Percentiles rank a stretch among this genome's conserved stretches.
phyloP scores from a whole-genome alignment of 345 rosid genomes.

The Corchorus olitorius region DNA sequence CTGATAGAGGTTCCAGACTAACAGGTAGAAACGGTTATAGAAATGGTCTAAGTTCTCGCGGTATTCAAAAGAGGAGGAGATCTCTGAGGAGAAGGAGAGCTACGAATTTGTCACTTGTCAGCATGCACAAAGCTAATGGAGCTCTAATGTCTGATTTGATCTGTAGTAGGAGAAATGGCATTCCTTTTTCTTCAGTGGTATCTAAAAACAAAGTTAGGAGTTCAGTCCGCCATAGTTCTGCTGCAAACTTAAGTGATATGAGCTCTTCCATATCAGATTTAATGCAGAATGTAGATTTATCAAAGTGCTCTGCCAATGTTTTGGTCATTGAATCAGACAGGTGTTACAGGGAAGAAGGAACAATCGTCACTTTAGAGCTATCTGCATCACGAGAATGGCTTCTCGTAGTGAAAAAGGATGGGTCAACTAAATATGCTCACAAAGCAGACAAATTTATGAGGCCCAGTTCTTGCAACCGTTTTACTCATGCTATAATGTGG shows the following conservation, averaged over 20 bases:
- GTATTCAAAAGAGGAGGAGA: constrained; percentile 78
- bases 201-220: constrained; percentile 56
- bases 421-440: constrained; percentile 41
- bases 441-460: constrained; percentile 65
- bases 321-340: constrained; percentile 61
- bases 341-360: constrained; percentile 77
- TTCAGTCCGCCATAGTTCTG: constrained; percentile 37
- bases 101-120: constrained; percentile 46
- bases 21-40: constrained; percentile 45
- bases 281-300: constrained; percentile 38
- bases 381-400: constrained; percentile 68
- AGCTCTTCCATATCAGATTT: constrained; percentile 29
- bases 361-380: constrained; percentile 50
- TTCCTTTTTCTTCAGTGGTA: constrained; percentile 48
- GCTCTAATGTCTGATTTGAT: constrained; percentile 58
- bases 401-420: constrained; percentile 63
- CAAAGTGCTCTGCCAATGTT: constrained; percentile 63
- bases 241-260: constrained; percentile 35
- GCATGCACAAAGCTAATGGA: constrained; percentile 56
- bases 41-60: constrained; percentile 51
- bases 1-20: constrained; percentile 53
- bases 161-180: constrained; percentile 55
- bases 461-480: constrained; percentile 59
- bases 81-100: constrained; percentile 66
- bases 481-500: constrained; percentile 75